These are phyloP conservation scores for Rosa persica DNA, from an alignment of 306 rosid species.

Conservation along the genomic window DNA sequence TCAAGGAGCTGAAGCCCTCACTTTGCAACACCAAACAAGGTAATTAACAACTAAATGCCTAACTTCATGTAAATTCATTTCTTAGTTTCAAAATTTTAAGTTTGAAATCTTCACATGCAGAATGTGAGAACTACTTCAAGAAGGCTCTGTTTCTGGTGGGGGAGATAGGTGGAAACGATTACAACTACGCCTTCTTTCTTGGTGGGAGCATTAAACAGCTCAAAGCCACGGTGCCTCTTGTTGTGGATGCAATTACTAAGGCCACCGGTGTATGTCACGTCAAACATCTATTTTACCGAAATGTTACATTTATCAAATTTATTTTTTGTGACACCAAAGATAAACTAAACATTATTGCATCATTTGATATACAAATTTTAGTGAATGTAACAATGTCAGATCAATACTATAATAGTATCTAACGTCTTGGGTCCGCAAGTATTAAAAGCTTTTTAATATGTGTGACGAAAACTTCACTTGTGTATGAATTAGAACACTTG, in stretches of 20 bases:
- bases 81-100: neutral
- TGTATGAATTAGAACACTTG: neutral
- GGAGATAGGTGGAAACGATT: slow-evolving; percentile 84
- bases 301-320: too few species aligned
- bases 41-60: slow-evolving; percentile 8
- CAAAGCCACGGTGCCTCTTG: slow-evolving; percentile 40
- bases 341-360: too few species aligned
- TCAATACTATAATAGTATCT: too few species aligned
- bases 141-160: slow-evolving; percentile 63
- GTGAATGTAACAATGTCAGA: neutral
- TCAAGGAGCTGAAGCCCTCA: slow-evolving; percentile 57
- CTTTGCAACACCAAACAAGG: slow-evolving; percentile 59
- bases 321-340: too few species aligned
- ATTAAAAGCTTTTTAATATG: neutral
- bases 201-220: slow-evolving; percentile 47
- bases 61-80: neutral
- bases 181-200: slow-evolving; percentile 47
- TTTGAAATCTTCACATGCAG: slow-evolving; percentile 24
- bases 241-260: slow-evolving; percentile 44
- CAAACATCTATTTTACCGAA: neutral
- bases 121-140: slow-evolving; percentile 55
- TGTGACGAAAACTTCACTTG: neutral
- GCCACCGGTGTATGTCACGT: slow-evolving; percentile 42
- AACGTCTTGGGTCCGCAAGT: too few species aligned
- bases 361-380: neutral